Evolutionary conservation across 2,329 filamentous ascomycete genomes (phyloP).

Genomic region (Rachicladosporium sp.): DNA sequence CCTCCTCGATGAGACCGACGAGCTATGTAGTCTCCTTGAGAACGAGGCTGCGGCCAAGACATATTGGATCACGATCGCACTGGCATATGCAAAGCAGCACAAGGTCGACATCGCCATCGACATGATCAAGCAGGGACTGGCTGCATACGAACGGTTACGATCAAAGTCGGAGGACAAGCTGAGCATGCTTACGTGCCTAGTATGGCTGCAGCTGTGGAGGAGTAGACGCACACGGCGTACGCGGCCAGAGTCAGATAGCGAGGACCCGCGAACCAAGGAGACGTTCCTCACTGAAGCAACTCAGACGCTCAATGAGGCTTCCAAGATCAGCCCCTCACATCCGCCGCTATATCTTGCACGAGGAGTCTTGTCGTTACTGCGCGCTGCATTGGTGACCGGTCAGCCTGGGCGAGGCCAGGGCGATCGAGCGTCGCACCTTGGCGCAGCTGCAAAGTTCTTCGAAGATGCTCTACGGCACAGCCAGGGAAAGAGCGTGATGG

Average conservation of each 20-base stretch:
- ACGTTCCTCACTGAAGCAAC: conserved; percentile 86
- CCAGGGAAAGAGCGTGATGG: conserved; percentile 79
- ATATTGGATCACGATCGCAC: conserved; percentile 95
- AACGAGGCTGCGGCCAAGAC: conserved; percentile 83
- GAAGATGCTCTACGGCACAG: conserved; percentile 85
- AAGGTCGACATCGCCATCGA: conserved; percentile 76
- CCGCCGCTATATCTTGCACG: conserved; percentile 83
- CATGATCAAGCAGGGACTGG: conserved; percentile 59
- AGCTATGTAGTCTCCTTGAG: conserved; percentile 88
- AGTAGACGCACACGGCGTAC: conserved; percentile 67
- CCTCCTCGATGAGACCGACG: conserved; percentile 78
- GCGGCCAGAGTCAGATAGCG: conserved; percentile 43
- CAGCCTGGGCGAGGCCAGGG: conserved; percentile 2
- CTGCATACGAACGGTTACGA: conserved; percentile 42
- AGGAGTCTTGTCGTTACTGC: conserved; percentile 76
- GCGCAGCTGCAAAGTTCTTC: conserved; percentile 73
- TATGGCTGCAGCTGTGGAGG: conserved; percentile 86
- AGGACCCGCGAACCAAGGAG: conserved; percentile 82
- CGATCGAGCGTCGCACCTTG: conserved; percentile 3
- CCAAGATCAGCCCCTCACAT: conserved; percentile 82
- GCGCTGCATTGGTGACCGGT: conserved; percentile 52
- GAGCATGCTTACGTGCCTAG: conserved; percentile 70
- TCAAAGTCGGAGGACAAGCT: conserved; percentile 70
- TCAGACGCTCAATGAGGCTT: conserved; percentile 81
- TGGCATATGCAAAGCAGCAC: conserved; percentile 91